Base-by-base conservation (phyloP, 2,329 filamentous ascomycete genomes). In the Fusarium sp. region DNA sequence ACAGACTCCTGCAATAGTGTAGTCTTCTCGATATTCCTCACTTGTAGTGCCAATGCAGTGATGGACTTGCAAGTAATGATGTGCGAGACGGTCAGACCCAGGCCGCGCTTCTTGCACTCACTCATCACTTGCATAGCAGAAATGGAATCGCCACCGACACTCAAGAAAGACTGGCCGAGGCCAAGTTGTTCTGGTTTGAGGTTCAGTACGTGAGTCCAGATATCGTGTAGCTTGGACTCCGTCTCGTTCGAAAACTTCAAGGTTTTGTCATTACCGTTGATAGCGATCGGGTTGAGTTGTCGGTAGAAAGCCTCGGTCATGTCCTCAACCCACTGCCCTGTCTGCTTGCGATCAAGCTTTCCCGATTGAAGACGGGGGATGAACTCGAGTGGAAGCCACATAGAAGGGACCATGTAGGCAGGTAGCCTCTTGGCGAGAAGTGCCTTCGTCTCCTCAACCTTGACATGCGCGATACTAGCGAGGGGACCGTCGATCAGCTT, bases 61-160 rank as follows among this genome's bases (percentile, higher is more conserved):
- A 74, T 71, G 0, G 75, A 78, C 59, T 76, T 76, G 55, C 74
- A 73, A 10, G 61, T 55, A 27, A 77, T 74, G 41, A 79, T 72
- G 29, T 77, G 64, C 10, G 72, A 74, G 13, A 80, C 78, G 0
- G 72, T 65, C 9, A 79, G 47, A 6, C 69, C 69, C 1, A 80
- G 57, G 0, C 72, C 73, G 0, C 71, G 72, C 29, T 76, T 74
- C 52, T 73, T 76, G 24, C 77, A 78, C 47, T 77, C 73, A 10
- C 85, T 81, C 51, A 78, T 77, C 1, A 81, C 75, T 11, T 78
- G 75, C 78, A 83, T 83, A 4, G 82, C 81, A 0, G 75, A 76
- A 41, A 83, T 82, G 6, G 82, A 83, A 55, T 84, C 82, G 7
- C 82, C 82, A 2, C 82, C 82, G 2, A 82, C 70, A 18, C 74